Evolutionary conservation across 345 rosid species (phyloP).

Genomic region (Linum lewisii): DNA sequence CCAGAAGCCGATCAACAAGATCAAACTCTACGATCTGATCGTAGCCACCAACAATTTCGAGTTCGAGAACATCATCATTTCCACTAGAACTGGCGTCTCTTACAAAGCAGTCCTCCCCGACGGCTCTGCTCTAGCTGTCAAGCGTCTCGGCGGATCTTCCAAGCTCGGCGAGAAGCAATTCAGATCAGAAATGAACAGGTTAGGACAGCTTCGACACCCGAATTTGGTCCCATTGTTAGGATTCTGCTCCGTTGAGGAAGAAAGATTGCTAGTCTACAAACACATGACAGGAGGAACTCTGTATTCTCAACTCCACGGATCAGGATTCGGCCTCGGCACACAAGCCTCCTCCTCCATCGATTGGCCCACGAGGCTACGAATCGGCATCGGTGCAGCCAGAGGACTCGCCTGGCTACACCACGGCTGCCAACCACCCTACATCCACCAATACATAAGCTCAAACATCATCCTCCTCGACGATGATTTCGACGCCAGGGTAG

Average conservation of each 20-base stretch:
- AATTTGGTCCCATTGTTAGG: slow-evolving; percentile 60
- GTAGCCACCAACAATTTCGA: slow-evolving; percentile 37
- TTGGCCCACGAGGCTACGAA: slow-evolving; percentile 42
- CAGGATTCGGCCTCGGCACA: slow-evolving; percentile 12
- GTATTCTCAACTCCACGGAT: slow-evolving; percentile 29
- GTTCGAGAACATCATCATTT: slow-evolving; percentile 23
- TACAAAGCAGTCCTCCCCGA: slow-evolving; percentile 44
- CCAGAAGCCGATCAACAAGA: slow-evolving; percentile 48
- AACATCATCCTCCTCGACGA: slow-evolving; percentile 50
- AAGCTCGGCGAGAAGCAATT: slow-evolving; percentile 43
- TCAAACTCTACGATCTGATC: slow-evolving; percentile 39
- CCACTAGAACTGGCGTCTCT: slow-evolving; percentile 41
- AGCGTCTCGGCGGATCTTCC: slow-evolving; percentile 34
- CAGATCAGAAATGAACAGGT: slow-evolving; percentile 40
- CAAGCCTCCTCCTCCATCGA: slow-evolving; percentile 24
- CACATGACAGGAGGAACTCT: slow-evolving; percentile 45
- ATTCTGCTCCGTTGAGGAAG: slow-evolving; percentile 44
- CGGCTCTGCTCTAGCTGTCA: slow-evolving; percentile 48
- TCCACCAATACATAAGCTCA: slow-evolving; percentile 43
- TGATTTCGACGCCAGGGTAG: slow-evolving; percentile 42
- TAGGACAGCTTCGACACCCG: slow-evolving; percentile 53
- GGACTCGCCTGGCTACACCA: slow-evolving; percentile 61
- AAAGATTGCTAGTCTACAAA: slow-evolving; percentile 40
- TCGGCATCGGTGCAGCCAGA: slow-evolving; percentile 47
- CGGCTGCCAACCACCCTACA: slow-evolving; percentile 31